A percentile compares a stretch with the other conserved stretches of the same genome.
These are phyloP conservation scores for Fusarium albidum DNA, from an alignment of 2,329 filamentous ascomycete genomes.

Conservation along the genomic window DNA sequence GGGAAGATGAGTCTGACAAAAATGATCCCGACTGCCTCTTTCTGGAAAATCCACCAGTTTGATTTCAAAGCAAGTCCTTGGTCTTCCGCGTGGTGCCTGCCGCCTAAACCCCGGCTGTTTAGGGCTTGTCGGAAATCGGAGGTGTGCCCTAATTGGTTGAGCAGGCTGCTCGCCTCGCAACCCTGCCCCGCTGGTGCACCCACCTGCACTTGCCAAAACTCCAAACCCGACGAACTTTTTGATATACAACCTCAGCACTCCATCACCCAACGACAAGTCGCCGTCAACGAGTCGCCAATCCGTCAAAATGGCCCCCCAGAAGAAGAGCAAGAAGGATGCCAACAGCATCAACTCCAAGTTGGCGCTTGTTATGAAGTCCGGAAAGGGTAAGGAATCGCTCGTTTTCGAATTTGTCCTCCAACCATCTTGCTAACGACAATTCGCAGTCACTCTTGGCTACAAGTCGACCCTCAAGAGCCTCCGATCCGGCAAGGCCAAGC, in stretches of 20 bases:
- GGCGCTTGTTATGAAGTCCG: slow-evolving; percentile 70
- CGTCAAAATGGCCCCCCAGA: slow-evolving; percentile 71
- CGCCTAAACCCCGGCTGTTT: slow-evolving; percentile 52
- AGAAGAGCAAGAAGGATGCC: slow-evolving; percentile 88
- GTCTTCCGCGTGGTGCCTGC: slow-evolving; percentile 42
- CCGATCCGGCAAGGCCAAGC: slow-evolving; percentile 96
- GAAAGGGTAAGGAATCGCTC: slow-evolving; percentile 71
- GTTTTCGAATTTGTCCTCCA: not conserved
- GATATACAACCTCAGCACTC: slow-evolving; percentile 36
- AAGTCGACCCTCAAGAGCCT: slow-evolving; percentile 77
- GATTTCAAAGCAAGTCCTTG: slow-evolving; percentile 64
- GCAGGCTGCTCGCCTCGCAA: slow-evolving; percentile 20
- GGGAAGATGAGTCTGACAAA: slow-evolving; percentile 42
- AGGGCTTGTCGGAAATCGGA: slow-evolving; percentile 43
- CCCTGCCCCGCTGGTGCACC: slow-evolving; percentile 34
- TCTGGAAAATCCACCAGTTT: slow-evolving; percentile 46
- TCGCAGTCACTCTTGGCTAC: slow-evolving; percentile 52
- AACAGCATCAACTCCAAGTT: slow-evolving; percentile 71
- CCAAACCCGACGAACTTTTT: slow-evolving; percentile 37
- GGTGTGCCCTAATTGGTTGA: slow-evolving; percentile 42
- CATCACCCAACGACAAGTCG: slow-evolving; percentile 45
- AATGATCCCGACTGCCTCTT: slow-evolving; percentile 41
- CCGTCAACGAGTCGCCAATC: slow-evolving; percentile 47
- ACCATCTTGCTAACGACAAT: slow-evolving; percentile 22
- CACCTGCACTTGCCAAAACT: slow-evolving; percentile 36